Percentiles rank a stretch among this genome's conserved stretches.
These are phyloP conservation scores for Coriaria nepalensis DNA, from an alignment of 306 rosid species.

Conservation along the genomic window DNA sequence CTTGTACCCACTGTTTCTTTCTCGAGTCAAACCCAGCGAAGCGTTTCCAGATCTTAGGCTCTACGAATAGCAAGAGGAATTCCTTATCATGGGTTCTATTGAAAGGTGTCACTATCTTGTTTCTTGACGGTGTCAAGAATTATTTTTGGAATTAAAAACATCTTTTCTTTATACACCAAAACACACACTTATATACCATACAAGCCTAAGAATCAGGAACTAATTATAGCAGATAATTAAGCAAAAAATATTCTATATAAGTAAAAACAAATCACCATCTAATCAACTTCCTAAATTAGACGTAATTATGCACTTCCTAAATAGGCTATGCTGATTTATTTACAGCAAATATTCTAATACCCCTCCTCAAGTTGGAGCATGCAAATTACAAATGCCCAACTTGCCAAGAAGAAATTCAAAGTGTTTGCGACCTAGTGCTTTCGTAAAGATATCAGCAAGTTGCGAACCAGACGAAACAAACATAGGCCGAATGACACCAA, in stretches of 20 bases:
- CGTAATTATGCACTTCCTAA: too few species aligned
- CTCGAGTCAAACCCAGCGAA: slow-evolving; percentile 8
- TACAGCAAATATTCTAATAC: too few species aligned
- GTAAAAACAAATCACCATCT: too few species aligned
- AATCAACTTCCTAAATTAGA: too few species aligned
- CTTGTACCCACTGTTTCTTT: slow-evolving; percentile 4
- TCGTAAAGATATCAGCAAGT: neutral
- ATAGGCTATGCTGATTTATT: too few species aligned
- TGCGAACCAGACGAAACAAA: neutral
- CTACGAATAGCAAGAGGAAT: neutral
- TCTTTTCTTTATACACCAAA: too few species aligned
- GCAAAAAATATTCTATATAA: too few species aligned
- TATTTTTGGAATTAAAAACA: too few species aligned
- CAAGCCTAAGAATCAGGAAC: too few species aligned
- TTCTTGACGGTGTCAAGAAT: too few species aligned
- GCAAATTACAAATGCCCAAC: neutral
- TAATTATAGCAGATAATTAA: too few species aligned
- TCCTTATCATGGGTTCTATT: slow-evolving; percentile 21
- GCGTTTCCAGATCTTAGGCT: slow-evolving; percentile 13
- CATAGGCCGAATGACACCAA: neutral
- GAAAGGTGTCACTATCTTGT: slow-evolving; percentile 16
- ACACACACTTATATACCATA: too few species aligned
- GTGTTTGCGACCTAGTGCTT: neutral
- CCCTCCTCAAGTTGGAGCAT: slow-evolving; percentile 8
- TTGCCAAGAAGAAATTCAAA: neutral